Percentiles rank a stretch among this genome's conserved stretches.
These are phyloP conservation scores for Amesomyces nigricolor DNA, from an alignment of 2,329 filamentous ascomycete species.

Conservation along the genomic window DNA sequence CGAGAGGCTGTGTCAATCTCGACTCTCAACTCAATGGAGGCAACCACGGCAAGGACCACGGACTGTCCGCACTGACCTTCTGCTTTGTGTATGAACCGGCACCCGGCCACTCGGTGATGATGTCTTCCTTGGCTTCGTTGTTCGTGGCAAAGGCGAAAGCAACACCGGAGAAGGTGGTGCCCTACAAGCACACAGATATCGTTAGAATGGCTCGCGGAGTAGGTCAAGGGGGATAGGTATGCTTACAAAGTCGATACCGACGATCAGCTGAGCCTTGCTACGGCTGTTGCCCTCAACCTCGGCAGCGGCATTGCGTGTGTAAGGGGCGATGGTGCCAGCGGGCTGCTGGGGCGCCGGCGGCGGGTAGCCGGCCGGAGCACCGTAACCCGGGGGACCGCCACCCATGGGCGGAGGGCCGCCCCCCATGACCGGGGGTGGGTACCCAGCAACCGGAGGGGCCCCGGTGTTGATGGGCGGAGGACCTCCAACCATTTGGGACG, in stretches of 20 bases:
- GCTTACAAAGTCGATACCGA: slow-evolving; percentile 95
- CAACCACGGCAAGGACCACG: background rate
- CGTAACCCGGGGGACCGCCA: slow-evolving; percentile 44
- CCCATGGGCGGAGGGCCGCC: slow-evolving; percentile 39
- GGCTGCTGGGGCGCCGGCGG: slow-evolving; percentile 34
- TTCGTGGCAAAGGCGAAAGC: slow-evolving; percentile 97
- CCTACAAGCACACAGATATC: slow-evolving; percentile 44
- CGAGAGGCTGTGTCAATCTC: background rate
- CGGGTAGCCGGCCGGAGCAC: slow-evolving; percentile 44
- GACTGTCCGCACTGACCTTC: slow-evolving; percentile 59
- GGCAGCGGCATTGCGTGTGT: slow-evolving; percentile 43
- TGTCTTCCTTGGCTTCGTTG: slow-evolving; percentile 95
- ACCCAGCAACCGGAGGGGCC: slow-evolving; percentile 49
- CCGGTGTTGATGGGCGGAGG: slow-evolving; percentile 64
- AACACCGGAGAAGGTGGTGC: slow-evolving; percentile 96
- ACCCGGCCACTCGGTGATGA: slow-evolving; percentile 98
- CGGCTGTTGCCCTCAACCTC: slow-evolving; percentile 85
- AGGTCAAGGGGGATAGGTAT: background rate
- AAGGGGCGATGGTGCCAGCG: slow-evolving; percentile 35
- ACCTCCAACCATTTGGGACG: slow-evolving; percentile 56
- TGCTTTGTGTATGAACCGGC: slow-evolving; percentile 97
- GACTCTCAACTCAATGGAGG: background rate
- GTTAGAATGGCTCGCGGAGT: slow-evolving; percentile 19
- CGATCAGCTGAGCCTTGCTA: slow-evolving; percentile 95
- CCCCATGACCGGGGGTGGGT: slow-evolving; percentile 50